Evolutionary conservation across 2,329 filamentous ascomycete species (phyloP).

Genomic region (Botryosphaeria dothidea): DNA sequence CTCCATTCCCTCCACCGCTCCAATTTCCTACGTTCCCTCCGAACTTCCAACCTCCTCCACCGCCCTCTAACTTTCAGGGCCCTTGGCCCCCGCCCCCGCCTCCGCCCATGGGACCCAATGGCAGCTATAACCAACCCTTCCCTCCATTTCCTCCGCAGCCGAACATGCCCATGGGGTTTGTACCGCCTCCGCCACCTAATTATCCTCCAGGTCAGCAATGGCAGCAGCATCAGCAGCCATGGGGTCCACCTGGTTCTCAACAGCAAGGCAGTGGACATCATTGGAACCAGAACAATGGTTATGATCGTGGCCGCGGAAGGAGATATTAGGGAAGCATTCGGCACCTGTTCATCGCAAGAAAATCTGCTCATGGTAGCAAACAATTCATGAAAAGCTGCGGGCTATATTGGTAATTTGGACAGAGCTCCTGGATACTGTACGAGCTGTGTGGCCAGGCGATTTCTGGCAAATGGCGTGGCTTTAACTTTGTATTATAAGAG

Average conservation of each 20-base stretch:
- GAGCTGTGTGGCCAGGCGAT: too few species aligned
- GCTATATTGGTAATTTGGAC: too few species aligned
- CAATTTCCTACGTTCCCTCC: conserved; percentile 3
- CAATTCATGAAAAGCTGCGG: too few species aligned
- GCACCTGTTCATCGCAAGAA: not conserved
- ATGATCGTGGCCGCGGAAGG: conserved; percentile 4
- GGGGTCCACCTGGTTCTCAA: not conserved
- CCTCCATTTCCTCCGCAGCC: conserved; percentile 11
- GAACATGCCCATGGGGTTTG: conserved; percentile 15
- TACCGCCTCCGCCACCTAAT: not conserved
- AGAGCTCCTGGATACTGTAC: too few species aligned
- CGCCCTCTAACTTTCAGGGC: conserved; percentile 18
- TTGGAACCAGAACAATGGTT: conserved; percentile 4
- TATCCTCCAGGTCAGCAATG: conserved; percentile 7
- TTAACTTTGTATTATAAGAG: too few species aligned
- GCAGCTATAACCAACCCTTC: conserved; percentile 4
- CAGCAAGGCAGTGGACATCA: not conserved
- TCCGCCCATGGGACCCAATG: conserved; percentile 5
- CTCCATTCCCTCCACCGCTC: conserved; percentile 5
- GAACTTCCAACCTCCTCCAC: conserved; percentile 5
- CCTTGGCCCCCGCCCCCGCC: conserved; percentile 19
- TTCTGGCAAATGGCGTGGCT: too few species aligned
- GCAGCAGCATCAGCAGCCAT: conserved; percentile 6
- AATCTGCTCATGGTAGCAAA: too few species aligned
- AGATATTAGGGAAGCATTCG: not conserved